Percentiles rank a stretch among this genome's conserved stretches.
Conservation (phyloP, 2,329 filamentous ascomycete species). For the Mycosphaerelloides madeirae region DNA sequence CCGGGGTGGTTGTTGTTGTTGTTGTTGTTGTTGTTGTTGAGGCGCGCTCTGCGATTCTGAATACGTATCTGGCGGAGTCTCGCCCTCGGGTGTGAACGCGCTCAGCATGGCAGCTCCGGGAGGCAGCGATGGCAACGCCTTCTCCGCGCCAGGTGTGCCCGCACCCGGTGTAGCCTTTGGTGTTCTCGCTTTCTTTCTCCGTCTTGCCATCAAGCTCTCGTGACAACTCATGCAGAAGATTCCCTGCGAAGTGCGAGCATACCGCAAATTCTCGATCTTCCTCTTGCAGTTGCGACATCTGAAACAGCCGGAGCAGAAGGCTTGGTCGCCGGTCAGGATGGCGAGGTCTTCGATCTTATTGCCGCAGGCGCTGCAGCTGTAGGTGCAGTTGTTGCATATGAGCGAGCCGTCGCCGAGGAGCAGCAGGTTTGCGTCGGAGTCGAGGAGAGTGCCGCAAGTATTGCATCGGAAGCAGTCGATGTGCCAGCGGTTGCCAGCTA, state of each 20-base stretch:
- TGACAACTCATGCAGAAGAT: constrained; percentile 99
- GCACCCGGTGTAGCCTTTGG: constrained; percentile 51
- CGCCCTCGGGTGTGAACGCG: constrained; percentile 54
- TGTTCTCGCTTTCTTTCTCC: constrained; percentile 75
- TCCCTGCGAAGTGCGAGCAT: constrained; percentile 93
- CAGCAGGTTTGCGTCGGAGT: constrained; percentile 95
- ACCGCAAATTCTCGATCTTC: constrained; percentile 96
- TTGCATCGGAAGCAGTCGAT: constrained; percentile 84
- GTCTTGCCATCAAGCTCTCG: constrained; percentile 88
- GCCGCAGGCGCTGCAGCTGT: constrained; percentile 92
- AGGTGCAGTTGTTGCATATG: constrained; percentile 99
- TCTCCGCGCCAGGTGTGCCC: constrained; percentile 52
- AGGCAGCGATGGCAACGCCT: constrained; percentile 86
- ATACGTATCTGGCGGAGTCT: constrained; percentile 57
- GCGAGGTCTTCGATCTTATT: constrained; percentile 98
- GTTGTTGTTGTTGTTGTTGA: not conserved
- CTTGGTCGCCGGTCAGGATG: constrained; percentile 95
- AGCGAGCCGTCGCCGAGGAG: constrained; percentile 95
- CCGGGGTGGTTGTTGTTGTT: constrained; percentile 36
- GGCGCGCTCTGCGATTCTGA: constrained; percentile 58
- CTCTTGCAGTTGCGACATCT: constrained; percentile 96
- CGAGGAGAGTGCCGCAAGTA: constrained; percentile 88
- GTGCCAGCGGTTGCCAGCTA: constrained; percentile 53
- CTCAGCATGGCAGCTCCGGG: constrained; percentile 64
- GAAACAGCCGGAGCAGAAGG: constrained; percentile 96